phyloP scores from a whole-genome alignment of 2,329 filamentous ascomycete species.

The Phoma herbarum region DNA sequence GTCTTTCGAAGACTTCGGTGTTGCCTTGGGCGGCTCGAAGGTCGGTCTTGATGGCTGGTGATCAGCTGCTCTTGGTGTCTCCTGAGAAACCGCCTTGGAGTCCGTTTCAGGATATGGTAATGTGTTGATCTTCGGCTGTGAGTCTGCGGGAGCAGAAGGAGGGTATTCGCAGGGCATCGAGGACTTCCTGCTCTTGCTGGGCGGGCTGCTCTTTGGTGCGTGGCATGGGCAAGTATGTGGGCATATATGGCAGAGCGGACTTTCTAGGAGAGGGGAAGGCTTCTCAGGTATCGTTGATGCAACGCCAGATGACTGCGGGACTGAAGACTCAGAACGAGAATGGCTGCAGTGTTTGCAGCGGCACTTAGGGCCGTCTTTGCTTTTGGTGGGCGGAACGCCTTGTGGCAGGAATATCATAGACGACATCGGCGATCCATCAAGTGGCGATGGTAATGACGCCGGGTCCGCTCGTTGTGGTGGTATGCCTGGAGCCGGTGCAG shows the following conservation, averaged over 20 bases:
- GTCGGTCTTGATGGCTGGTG: not conserved
- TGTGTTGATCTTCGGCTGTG: not conserved
- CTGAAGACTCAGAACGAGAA: not conserved
- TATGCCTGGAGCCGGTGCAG: not conserved
- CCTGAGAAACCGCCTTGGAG: not conserved
- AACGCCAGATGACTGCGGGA: not conserved
- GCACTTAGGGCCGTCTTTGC: not conserved
- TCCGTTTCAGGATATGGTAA: not conserved
- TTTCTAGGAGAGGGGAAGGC: not conserved
- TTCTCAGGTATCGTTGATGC: not conserved
- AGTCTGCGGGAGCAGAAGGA: not conserved
- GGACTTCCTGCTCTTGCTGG: not conserved
- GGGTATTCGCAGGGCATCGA: not conserved
- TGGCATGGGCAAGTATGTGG: not conserved
- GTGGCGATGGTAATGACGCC: constrained; percentile 6
- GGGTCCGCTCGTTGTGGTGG: not conserved
- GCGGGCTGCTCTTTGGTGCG: not conserved
- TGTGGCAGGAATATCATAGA: not conserved
- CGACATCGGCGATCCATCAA: constrained; percentile 12
- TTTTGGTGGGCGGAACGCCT: not conserved
- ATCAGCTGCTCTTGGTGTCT: no score
- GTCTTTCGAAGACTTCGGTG: not conserved
- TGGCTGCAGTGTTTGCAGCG: not conserved
- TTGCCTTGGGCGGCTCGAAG: not conserved
- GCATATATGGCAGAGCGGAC: not conserved